Conservation (phyloP, 1,284 basidiomycete genomes). For the Polyporus tsugae region DNA sequence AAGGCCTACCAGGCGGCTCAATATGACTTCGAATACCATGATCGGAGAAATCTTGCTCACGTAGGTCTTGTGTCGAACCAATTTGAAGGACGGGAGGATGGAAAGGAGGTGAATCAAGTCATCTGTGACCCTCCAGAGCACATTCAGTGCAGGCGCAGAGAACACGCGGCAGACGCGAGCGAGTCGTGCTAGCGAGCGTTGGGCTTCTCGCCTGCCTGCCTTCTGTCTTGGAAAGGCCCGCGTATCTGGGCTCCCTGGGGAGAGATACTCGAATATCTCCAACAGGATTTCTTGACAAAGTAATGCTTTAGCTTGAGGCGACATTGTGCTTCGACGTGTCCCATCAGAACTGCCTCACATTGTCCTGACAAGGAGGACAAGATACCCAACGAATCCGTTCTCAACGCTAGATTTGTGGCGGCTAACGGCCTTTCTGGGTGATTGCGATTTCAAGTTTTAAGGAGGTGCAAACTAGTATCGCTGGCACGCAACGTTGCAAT, state of each 20-base stretch:
- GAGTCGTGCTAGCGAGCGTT: constrained; percentile 6
- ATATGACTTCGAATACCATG: no score
- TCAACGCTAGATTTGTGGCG: no score
- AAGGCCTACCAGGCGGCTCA: not conserved
- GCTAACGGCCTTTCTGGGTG: not conserved
- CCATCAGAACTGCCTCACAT: not conserved
- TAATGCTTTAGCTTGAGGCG: not conserved
- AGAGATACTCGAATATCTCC: constrained; percentile 6
- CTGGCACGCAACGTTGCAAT: no score
- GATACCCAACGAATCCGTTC: not conserved
- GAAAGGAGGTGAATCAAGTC: constrained; percentile 1
- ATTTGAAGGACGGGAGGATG: constrained; percentile 1
- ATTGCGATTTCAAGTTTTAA: not conserved
- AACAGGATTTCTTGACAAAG: constrained; percentile 9
- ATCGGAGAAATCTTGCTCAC: not conserved
- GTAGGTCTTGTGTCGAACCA: not conserved
- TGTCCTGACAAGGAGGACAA: not conserved
- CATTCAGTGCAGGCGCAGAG: constrained; percentile 6
- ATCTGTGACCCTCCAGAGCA: constrained; percentile 12
- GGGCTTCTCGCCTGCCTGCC: not conserved
- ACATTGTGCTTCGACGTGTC: not conserved
- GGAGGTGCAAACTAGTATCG: not conserved
- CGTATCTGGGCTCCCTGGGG: not conserved
- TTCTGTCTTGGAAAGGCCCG: not conserved
- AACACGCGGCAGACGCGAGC: constrained; percentile 13